Evolutionary conservation across 331 rosid genomes (phyloP).

Genomic region (Malus hybrid): DNA sequence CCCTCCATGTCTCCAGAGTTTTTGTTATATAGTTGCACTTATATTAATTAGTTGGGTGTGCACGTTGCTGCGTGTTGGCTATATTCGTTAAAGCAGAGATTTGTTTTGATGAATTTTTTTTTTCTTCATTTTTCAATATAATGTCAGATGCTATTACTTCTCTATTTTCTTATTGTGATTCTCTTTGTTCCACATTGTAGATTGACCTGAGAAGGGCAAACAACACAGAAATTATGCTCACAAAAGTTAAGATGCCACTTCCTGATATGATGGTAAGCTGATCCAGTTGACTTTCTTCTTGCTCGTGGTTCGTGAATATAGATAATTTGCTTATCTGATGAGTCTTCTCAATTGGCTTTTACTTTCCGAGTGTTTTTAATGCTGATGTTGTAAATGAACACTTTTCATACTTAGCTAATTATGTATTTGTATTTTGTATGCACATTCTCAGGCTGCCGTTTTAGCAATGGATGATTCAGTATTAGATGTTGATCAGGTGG

Average conservation of each 20-base stretch:
- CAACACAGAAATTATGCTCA: constrained; percentile 98
- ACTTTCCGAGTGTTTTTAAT: not conserved
- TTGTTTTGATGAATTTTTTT: constrained; percentile 3
- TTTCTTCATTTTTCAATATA: not conserved
- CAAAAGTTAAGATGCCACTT: constrained; percentile 99
- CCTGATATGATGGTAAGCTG: constrained; percentile 96
- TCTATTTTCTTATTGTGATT: constrained; percentile 10
- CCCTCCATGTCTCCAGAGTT: not conserved
- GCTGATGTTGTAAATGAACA: not conserved
- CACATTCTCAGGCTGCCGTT: constrained; percentile 73
- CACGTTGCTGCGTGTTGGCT: constrained; percentile 10
- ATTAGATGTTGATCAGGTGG: constrained; percentile 95
- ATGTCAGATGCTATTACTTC: constrained; percentile 13
- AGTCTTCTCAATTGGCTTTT: not conserved
- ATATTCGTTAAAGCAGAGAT: constrained; percentile 5
- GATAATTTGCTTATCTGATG: not conserved
- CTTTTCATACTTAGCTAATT: constrained; percentile 13
- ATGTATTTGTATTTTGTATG: constrained; percentile 5
- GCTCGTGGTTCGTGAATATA: not conserved
- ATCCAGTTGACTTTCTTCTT: not conserved
- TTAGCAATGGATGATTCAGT: constrained; percentile 89
- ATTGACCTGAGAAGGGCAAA: constrained; percentile 94
- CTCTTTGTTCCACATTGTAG: constrained; percentile 29
- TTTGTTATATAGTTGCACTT: not conserved
- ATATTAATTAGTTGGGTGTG: not conserved